phyloP scores from a whole-genome alignment of 495 filamentous ascomycete species.

The Oleoguttula mirabilis region DNA sequence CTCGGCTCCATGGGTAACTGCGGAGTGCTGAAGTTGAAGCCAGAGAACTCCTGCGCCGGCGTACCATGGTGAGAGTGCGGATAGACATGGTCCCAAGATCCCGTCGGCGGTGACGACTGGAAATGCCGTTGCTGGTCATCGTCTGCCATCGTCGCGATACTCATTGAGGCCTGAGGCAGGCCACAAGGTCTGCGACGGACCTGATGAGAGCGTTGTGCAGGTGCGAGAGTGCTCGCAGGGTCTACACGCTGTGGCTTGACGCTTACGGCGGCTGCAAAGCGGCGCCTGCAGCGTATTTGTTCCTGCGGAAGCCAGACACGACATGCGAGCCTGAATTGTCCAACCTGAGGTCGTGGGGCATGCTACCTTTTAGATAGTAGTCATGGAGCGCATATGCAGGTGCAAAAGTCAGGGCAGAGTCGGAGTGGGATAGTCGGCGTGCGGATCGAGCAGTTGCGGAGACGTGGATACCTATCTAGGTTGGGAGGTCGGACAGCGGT shows the following conservation, averaged over 20 bases:
- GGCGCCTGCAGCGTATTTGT: conserved; percentile 11
- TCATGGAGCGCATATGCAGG: conserved; percentile 10
- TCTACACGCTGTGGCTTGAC: conserved; percentile 14
- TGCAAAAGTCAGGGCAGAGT: conserved; percentile 1
- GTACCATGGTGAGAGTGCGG: conserved; percentile 30
- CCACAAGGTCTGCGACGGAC: neutral
- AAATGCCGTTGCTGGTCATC: conserved; percentile 7
- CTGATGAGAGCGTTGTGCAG: neutral
- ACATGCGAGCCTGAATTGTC: conserved; percentile 8
- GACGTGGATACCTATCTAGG: conserved; percentile 7
- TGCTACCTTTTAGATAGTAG: conserved; percentile 3
- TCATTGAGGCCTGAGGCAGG: conserved; percentile 6
- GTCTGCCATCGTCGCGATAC: conserved; percentile 12
- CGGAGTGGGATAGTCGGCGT: too few relatives aligned
- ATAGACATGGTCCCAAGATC: conserved; percentile 18
- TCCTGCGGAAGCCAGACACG: conserved; percentile 3
- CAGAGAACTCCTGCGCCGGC: conserved; percentile 35
- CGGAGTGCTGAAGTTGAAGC: conserved; percentile 32
- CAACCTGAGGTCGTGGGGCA: conserved; percentile 6
- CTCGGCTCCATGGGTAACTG: conserved; percentile 33
- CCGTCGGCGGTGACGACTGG: conserved; percentile 14
- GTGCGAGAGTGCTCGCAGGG: conserved; percentile 2
- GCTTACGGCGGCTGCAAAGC: conserved; percentile 4
- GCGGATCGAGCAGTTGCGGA: conserved; percentile 10
- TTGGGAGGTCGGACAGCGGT: conserved; percentile 3